phyloP scores from a whole-genome alignment of 805 yeast genomes.

The Isabelozyma rhagii region DNA sequence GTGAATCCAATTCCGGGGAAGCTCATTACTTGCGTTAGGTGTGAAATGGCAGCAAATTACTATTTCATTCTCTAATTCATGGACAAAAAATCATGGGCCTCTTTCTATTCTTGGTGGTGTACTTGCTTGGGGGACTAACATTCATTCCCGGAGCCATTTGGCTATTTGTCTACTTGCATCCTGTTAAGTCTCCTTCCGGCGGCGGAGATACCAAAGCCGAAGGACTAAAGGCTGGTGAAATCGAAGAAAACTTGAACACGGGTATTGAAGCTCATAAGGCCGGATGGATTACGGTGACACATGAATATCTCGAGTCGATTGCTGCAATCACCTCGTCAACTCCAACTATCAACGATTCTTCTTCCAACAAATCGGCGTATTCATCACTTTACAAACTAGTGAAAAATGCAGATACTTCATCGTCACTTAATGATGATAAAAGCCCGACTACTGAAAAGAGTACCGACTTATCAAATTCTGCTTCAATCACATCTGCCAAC shows the following conservation, averaged over 20 bases:
- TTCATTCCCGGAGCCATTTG: constrained; percentile 59
- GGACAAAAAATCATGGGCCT: constrained; percentile 5
- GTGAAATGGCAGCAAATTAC: too few species aligned
- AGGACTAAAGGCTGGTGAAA: constrained; percentile 54
- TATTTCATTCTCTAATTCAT: too few species aligned
- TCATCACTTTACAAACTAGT: constrained; percentile 51
- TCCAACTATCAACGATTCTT: constrained; percentile 40
- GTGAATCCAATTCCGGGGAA: background rate
- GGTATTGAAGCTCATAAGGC: constrained; percentile 63
- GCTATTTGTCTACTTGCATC: constrained; percentile 36
- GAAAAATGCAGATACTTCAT: background rate
- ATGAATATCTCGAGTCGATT: constrained; percentile 52
- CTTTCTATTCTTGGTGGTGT: constrained; percentile 40
- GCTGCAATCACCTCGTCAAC: constrained; percentile 47
- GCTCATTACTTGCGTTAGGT: background rate
- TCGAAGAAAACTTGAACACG: constrained; percentile 56
- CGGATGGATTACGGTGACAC: constrained; percentile 86
- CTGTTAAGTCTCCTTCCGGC: constrained; percentile 16
- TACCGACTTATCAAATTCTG: constrained; percentile 1
- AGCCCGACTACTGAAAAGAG: constrained; percentile 5
- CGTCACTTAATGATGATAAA: constrained; percentile 1
- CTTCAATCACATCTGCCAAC: background rate
- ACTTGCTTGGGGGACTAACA: constrained; percentile 78
- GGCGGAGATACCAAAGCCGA: constrained; percentile 8
- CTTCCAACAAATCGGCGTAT: constrained; percentile 53